Base-by-base conservation (phyloP, 768 basidiomycete species). In the Holtermanniella nyarrowii region DNA sequence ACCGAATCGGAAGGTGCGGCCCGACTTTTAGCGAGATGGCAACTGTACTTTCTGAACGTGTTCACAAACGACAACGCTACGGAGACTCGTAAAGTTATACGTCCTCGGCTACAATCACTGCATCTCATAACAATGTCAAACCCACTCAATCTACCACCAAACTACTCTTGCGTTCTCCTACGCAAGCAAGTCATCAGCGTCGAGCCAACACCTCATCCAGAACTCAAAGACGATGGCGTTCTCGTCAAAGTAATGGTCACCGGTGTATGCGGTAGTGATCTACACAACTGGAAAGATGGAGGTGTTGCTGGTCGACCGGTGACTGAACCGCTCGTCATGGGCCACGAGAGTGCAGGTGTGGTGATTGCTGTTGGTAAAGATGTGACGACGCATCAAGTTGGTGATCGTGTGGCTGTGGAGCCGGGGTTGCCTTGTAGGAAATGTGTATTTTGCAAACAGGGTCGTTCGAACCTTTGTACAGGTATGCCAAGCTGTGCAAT, bases 221-320 rank as follows among this genome's bases (percentile, higher is more conserved):
- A 64, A 44, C 45, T 67, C 1, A 62, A 67, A 45, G 60, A 60
- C 31, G 65, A 67, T 55, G 62, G 60, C 21, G 62, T 67, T 7
- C 53, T 67, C 3, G 65, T 67, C 56, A 67, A 67, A 52, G 54
- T 62, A 52, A 54, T 67, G 45, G 50, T 57, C 26, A 62, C 65
- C 49, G 65, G 58, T 64, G 62, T 67, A 49, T 67, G 65, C 46
- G 65, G 65, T 16, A 54, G 52, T 4, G 65, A 67, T 53, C 46
- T 67, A 49, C 65, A 67, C 48, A 56, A 57, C 24, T 67, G 62
- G 47, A 52, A 60, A 2, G 48, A 56, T 1, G 62, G 62, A 20
- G 65, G 65, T 18, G 65, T 67, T 7, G 65, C 62, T 22, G 65
- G 65, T 37, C 25, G 65, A 50, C 65, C 65, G 16, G 59, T 67